A percentile compares a stretch with the other conserved stretches of the same genome.
Conservation (phyloP, 345 rosid species). For the Physaria fendleri region DNA sequence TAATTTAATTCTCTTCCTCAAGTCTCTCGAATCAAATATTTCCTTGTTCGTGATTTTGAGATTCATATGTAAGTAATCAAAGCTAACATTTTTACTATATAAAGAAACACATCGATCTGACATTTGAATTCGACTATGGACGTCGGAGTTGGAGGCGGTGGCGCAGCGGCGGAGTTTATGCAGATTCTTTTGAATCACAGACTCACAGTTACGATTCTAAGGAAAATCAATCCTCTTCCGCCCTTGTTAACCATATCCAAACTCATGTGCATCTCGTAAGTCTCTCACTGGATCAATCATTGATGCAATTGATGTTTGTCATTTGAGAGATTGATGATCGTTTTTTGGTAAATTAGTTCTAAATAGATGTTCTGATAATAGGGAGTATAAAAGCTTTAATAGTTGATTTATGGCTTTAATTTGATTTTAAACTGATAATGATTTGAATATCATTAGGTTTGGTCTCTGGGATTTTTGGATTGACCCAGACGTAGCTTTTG, state of each 20-base stretch:
- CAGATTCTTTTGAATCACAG: conserved; percentile 58
- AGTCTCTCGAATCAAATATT: conserved; percentile 8
- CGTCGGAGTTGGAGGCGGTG: neutral
- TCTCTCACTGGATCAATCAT: neutral
- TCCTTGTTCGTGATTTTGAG: neutral
- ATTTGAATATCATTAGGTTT: conserved; percentile 56
- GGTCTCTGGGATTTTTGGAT: too few species aligned
- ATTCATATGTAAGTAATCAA: neutral
- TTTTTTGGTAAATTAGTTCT: too few species aligned
- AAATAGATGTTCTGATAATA: too few species aligned
- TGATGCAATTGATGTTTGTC: too few species aligned
- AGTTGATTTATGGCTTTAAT: neutral
- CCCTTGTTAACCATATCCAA: conserved; percentile 66
- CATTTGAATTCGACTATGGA: conserved; percentile 10
- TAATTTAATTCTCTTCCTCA: neutral
- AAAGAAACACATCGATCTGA: neutral
- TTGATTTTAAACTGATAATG: too few species aligned
- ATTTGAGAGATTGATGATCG: too few species aligned
- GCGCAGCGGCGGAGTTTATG: conserved; percentile 41
- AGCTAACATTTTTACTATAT: too few species aligned
- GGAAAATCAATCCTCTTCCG: conserved; percentile 65
- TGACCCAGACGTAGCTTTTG: too few species aligned
- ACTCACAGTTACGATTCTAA: conserved; percentile 43
- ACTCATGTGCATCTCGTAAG: conserved; percentile 77
- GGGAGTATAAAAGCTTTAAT: neutral